Percentiles rank a stretch among this genome's conserved stretches.
Evolutionary conservation across 1,139 yeast species (phyloP).

Genomic region (Casaregolazyma lundiana): DNA sequence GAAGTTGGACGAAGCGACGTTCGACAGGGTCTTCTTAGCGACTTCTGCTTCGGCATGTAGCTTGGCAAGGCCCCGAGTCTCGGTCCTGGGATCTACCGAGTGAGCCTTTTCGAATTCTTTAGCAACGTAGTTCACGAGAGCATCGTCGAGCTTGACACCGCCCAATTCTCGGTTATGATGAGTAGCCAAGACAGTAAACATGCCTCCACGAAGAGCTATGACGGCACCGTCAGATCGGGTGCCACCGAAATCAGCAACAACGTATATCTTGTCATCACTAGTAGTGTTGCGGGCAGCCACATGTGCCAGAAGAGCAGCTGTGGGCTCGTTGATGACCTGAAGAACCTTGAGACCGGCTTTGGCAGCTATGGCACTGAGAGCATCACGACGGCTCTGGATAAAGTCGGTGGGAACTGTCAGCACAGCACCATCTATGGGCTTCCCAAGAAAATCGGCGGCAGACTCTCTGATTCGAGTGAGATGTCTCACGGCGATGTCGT

Average conservation of each 20-base stretch:
- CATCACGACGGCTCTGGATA: conserved; percentile 64
- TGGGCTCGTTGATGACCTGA: conserved; percentile 90
- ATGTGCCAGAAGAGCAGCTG: conserved; percentile 85
- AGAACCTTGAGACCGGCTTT: conserved; percentile 74
- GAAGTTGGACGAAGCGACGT: conserved; percentile 82
- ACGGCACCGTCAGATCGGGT: conserved; percentile 95
- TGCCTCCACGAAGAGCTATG: conserved; percentile 88
- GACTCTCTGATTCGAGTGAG: conserved; percentile 76
- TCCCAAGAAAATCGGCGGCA: conserved; percentile 90
- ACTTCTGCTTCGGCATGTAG: conserved; percentile 77
- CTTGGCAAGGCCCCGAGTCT: conserved; percentile 83
- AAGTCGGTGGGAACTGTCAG: conserved; percentile 90
- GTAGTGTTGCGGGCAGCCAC: conserved; percentile 35
- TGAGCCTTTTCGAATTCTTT: conserved; percentile 90
- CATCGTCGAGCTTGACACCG: conserved; percentile 79
- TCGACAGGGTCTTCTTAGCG: conserved; percentile 88
- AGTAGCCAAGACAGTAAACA: conserved; percentile 83
- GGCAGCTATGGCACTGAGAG: conserved; percentile 56
- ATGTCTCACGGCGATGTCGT: conserved; percentile 81
- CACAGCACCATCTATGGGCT: conserved; percentile 74
- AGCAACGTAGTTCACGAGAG: conserved; percentile 78
- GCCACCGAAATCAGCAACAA: conserved; percentile 97
- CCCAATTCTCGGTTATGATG: conserved; percentile 81
- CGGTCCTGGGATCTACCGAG: conserved; percentile 74
- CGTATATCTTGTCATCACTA: conserved; percentile 73